A percentile compares a stretch with the other conserved stretches of the same genome.
Evolutionary conservation across 345 rosid species (phyloP).

Genomic region (Litchi chinensis): DNA sequence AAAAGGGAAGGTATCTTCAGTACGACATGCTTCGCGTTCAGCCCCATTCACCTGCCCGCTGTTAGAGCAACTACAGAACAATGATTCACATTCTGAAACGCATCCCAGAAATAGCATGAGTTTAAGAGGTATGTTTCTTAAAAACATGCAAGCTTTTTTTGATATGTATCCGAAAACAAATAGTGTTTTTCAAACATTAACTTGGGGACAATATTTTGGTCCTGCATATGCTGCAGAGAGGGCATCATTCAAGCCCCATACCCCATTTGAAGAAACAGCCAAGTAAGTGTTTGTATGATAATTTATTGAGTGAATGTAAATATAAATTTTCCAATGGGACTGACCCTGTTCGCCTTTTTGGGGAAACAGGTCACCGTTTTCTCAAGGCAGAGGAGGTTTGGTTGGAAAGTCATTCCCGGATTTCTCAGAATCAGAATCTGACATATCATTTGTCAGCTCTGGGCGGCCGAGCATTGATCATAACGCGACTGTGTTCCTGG

Average conservation of each 20-base stretch:
- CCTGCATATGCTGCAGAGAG: conserved; percentile 42
- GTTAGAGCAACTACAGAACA: conserved; percentile 47
- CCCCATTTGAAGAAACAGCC: conserved; percentile 50
- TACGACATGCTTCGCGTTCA: conserved; percentile 53
- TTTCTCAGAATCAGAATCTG: conserved; percentile 60
- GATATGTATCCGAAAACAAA: background rate
- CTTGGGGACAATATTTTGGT: background rate
- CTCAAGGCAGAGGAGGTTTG: conserved; percentile 33
- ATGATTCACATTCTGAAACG: conserved; percentile 32
- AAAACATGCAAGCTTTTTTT: background rate
- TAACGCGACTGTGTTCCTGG: conserved; percentile 46
- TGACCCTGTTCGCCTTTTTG: conserved; percentile 9
- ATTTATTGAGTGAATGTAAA: background rate
- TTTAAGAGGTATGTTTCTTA: conserved; percentile 49
- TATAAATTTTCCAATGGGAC: background rate
- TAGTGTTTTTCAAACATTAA: background rate
- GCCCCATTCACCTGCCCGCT: conserved; percentile 73
- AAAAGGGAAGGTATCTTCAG: conserved; percentile 74
- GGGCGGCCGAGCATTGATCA: conserved; percentile 73
- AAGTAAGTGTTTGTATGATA: conserved; percentile 43
- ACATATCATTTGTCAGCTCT: conserved; percentile 84
- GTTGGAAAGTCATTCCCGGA: conserved; percentile 41
- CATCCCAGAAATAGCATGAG: conserved; percentile 38
- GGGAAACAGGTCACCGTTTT: conserved; percentile 57
- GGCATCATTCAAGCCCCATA: conserved; percentile 38